A percentile compares a stretch with the other conserved stretches of the same genome.
phyloP scores from a whole-genome alignment of 2,329 filamentous ascomycete genomes.

The Fusarium nematophilum region DNA sequence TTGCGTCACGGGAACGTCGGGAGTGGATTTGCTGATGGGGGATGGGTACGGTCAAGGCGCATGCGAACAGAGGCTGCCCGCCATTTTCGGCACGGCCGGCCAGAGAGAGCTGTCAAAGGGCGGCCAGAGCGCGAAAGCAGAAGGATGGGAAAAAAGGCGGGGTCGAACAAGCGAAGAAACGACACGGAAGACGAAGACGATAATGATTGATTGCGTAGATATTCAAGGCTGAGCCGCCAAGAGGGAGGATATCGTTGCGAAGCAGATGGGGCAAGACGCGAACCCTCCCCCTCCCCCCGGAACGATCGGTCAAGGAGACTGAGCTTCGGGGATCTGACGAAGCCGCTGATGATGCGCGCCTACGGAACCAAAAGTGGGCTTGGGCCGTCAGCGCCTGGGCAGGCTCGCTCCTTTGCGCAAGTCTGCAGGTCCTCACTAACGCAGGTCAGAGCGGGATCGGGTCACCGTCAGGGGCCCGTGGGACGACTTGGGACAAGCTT shows the following conservation, averaged over 20 bases:
- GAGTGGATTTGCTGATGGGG: constrained; percentile 24
- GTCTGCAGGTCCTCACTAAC: constrained; percentile 29
- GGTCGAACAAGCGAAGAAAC: constrained; percentile 24
- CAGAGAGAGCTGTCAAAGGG: constrained; percentile 26
- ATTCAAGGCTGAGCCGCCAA: constrained; percentile 21
- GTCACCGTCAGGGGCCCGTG: constrained; percentile 36
- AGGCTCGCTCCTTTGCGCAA: constrained; percentile 15
- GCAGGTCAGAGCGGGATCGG: constrained; percentile 26
- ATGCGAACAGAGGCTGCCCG: constrained; percentile 41
- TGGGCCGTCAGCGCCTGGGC: constrained; percentile 32
- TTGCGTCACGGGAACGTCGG: constrained; percentile 16
- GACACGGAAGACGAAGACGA: constrained; percentile 18
- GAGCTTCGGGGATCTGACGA: constrained; percentile 29
- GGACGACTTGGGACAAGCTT: too few species aligned
- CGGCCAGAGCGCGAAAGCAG: constrained; percentile 13
- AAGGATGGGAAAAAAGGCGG: constrained; percentile 22
- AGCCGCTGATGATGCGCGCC: constrained; percentile 31
- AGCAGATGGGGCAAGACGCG: constrained; percentile 17
- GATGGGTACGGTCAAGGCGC: constrained; percentile 40
- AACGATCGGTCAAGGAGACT: constrained; percentile 41
- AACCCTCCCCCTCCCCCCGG: too few species aligned
- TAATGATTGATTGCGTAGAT: constrained; percentile 20
- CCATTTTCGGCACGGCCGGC: constrained; percentile 47
- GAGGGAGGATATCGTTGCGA: constrained; percentile 23
- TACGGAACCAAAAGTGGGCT: constrained; percentile 32